Percentiles rank a stretch among this genome's conserved stretches.
Conservation (phyloP, 768 basidiomycete species). For the Gymnopilus junonius region DNA sequence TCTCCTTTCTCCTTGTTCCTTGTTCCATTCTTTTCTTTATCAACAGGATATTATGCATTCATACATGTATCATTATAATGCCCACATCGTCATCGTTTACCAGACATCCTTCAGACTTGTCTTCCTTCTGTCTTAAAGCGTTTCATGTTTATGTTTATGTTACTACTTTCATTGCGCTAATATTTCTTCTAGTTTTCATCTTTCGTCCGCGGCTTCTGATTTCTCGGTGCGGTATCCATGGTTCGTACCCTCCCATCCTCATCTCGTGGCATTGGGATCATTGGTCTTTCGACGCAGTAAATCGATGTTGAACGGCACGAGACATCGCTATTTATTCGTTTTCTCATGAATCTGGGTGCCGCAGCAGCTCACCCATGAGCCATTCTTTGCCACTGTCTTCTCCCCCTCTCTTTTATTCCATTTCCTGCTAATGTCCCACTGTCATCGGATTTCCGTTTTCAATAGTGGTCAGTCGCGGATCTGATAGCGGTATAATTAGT, state of each 20-base stretch:
- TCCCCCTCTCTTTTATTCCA: too few species aligned
- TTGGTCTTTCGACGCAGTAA: too few species aligned
- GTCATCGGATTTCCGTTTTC: too few species aligned
- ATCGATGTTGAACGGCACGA: neutral
- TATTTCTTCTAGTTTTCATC: neutral
- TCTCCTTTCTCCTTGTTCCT: neutral
- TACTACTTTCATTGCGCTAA: neutral
- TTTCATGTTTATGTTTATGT: neutral
- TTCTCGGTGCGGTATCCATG: too few species aligned
- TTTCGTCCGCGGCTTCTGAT: neutral
- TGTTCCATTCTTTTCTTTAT: neutral
- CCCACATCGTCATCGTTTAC: neutral
- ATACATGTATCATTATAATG: constrained; percentile 5
- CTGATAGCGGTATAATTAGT: too few species aligned
- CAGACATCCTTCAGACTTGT: neutral
- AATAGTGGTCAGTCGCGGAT: too few species aligned
- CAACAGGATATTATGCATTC: neutral
- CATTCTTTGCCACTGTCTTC: too few species aligned
- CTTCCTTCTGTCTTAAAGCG: neutral
- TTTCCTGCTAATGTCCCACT: too few species aligned
- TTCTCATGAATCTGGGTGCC: too few species aligned
- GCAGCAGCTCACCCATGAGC: too few species aligned
- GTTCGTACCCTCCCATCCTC: too few species aligned
- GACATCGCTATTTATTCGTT: neutral
- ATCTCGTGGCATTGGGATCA: too few species aligned